Evolutionary conservation across 129 eudicot genomes (phyloP).

Genomic region (Arctium minus): DNA sequence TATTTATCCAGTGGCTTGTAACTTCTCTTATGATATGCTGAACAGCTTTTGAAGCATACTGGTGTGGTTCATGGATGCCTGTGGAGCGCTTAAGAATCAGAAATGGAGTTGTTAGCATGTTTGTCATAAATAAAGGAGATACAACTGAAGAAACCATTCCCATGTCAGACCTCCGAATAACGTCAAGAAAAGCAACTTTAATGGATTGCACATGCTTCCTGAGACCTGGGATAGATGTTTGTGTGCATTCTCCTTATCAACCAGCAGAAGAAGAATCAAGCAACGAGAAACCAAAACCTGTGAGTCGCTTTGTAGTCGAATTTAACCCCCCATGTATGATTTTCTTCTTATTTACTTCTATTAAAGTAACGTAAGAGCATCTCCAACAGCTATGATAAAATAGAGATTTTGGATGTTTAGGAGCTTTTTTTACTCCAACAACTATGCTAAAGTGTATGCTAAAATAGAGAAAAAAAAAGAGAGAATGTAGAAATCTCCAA

Average conservation of each 20-base stretch:
- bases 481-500: no score
- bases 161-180: conserved; percentile 60
- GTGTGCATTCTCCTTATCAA: conserved; percentile 50
- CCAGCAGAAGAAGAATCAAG: conserved; percentile 45
- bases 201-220: conserved; percentile 74
- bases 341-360: background rate
- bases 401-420: background rate
- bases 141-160: conserved; percentile 47
- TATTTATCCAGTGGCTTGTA: background rate
- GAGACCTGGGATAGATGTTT: conserved; percentile 79
- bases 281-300: conserved; percentile 47
- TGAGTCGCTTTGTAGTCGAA: conserved; percentile 33
- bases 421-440: no score
- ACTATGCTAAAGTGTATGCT: no score
- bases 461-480: no score
- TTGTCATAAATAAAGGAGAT: conserved; percentile 45
- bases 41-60: conserved; percentile 87
- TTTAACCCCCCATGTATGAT: background rate
- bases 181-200: conserved; percentile 69
- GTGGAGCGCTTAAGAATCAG: conserved; percentile 70
- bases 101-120: conserved; percentile 51
- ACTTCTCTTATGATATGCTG: conserved; percentile 16
- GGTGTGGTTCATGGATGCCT: conserved; percentile 57
- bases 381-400: no score
- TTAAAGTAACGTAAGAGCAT: background rate